Percentiles rank a stretch among this genome's conserved stretches.
Conservation (phyloP, 176 grass and related monocot genomes). For the Phragmites australis region DNA sequence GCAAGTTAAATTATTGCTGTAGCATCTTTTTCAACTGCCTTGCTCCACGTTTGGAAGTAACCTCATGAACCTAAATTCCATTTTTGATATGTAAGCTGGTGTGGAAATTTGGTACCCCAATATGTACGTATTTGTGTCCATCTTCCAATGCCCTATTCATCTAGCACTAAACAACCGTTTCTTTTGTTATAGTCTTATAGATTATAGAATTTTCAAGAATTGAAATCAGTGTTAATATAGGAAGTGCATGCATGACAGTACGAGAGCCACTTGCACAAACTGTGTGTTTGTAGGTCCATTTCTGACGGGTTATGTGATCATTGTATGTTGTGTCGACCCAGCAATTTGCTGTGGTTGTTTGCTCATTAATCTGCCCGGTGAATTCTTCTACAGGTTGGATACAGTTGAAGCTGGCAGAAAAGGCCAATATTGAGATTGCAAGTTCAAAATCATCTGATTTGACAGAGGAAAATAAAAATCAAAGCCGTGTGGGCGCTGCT, state of each 20-base stretch:
- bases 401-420: conserved; percentile 93
- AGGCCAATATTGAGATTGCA: conserved; percentile 60
- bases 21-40: background rate
- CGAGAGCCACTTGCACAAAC: background rate
- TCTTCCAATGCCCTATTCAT: conserved; percentile 7
- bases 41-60: conserved; percentile 4
- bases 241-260: background rate
- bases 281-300: background rate
- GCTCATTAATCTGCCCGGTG: background rate
- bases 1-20: background rate
- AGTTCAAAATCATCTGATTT: conserved; percentile 49
- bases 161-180: background rate
- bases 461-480: conserved; percentile 44
- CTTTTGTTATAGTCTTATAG: background rate
- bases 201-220: background rate
- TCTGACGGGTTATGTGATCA: background rate
- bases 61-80: background rate
- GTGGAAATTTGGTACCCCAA: conserved; percentile 3
- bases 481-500: conserved; percentile 70
- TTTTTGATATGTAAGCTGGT: background rate
- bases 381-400: conserved; percentile 68
- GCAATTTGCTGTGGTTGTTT: conserved; percentile 7
- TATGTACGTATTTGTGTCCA: background rate
- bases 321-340: background rate
- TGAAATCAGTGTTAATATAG: background rate